These are phyloP conservation scores for Begonia loranthoides DNA, from an alignment of 306 rosid species.

Conservation along the genomic window DNA sequence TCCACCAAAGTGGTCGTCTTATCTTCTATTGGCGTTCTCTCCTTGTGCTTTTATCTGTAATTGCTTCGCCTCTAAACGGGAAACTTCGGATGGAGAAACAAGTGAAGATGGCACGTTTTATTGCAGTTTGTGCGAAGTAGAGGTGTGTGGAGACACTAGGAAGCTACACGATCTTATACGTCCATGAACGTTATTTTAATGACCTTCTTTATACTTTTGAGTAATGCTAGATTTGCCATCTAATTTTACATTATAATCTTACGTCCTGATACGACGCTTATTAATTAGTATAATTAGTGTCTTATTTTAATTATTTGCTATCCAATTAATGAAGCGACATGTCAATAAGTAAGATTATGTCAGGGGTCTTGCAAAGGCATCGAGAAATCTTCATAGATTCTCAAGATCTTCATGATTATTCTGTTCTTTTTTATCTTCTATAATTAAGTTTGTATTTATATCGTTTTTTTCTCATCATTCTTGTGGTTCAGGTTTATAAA, in stretches of 20 bases:
- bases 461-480: background rate
- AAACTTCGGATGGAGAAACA: slow-evolving; percentile 45
- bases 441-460: background rate
- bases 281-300: no score
- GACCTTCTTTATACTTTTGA: no score
- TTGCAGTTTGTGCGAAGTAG: slow-evolving; percentile 98
- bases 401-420: no score
- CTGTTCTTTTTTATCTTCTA: background rate
- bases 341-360: no score
- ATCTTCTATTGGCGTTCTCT: slow-evolving; percentile 41
- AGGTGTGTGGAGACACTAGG: slow-evolving; percentile 47
- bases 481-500: slow-evolving; percentile 69
- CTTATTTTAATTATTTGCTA: no score
- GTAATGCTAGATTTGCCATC: no score
- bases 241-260: no score
- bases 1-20: slow-evolving; percentile 27
- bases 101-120: slow-evolving; percentile 97
- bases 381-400: no score
- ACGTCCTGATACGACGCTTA: no score
- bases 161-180: background rate
- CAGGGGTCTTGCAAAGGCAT: no score
- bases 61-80: slow-evolving; percentile 39
- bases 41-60: slow-evolving; percentile 61
- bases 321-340: no score
- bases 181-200: background rate